Conservation (phyloP, 2,329 filamentous ascomycete genomes). For the Curvularia sp. region DNA sequence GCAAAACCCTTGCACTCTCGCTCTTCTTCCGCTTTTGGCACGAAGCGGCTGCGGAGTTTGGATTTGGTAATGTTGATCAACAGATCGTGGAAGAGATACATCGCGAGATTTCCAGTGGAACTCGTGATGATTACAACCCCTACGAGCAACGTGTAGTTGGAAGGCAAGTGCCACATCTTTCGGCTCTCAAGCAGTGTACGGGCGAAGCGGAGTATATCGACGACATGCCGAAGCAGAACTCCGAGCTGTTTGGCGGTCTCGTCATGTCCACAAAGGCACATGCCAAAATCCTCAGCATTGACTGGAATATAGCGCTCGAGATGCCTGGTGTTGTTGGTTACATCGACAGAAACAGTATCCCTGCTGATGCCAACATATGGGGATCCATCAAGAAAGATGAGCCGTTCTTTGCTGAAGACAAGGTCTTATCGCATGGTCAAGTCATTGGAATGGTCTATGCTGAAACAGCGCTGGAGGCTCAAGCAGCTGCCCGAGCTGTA, state of each 20-base stretch:
- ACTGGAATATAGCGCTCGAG: slow-evolving; percentile 77
- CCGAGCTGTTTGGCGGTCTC: slow-evolving; percentile 85
- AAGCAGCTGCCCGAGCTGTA: slow-evolving; percentile 81
- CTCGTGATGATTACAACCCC: slow-evolving; percentile 76
- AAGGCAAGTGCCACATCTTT: slow-evolving; percentile 82
- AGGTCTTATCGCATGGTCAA: slow-evolving; percentile 86
- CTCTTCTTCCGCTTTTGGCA: slow-evolving; percentile 99
- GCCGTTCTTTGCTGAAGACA: slow-evolving; percentile 85
- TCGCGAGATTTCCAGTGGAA: slow-evolving; percentile 77
- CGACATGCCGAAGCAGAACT: slow-evolving; percentile 82
- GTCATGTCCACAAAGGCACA: slow-evolving; percentile 88
- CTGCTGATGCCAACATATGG: slow-evolving; percentile 85
- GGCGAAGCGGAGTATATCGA: slow-evolving; percentile 96
- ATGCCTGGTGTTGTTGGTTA: slow-evolving; percentile 85
- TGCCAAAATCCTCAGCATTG: slow-evolving; percentile 81
- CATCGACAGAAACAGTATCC: slow-evolving; percentile 81
- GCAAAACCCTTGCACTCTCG: slow-evolving; percentile 84
- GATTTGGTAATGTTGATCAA: slow-evolving; percentile 64
- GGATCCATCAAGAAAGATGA: slow-evolving; percentile 84
- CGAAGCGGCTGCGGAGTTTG: slow-evolving; percentile 73
- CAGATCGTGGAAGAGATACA: slow-evolving; percentile 84
- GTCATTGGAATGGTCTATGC: slow-evolving; percentile 89
- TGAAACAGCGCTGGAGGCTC: slow-evolving; percentile 75
- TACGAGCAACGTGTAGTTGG: slow-evolving; percentile 85
- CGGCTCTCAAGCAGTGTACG: slow-evolving; percentile 88